phyloP scores from a whole-genome alignment of 169 alveolate species.

The Plasmodium reichenowi region DNA sequence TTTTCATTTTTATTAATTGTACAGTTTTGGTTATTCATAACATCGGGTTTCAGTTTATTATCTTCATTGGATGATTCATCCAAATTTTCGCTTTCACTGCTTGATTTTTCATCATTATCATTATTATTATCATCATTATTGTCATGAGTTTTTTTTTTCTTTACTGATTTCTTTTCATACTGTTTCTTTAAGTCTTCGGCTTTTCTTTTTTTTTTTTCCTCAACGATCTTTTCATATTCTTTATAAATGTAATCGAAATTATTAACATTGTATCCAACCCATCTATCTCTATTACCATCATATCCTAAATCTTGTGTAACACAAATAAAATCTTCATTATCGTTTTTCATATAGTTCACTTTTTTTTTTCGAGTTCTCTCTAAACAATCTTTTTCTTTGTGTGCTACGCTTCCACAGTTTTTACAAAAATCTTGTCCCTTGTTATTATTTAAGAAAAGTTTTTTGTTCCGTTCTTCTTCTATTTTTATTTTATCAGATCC shows the following conservation, averaged over 20 bases:
- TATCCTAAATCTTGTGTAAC: conserved; percentile 86
- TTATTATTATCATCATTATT: conserved; percentile 8
- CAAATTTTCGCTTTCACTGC: not conserved
- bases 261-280: conserved; percentile 96
- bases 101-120: conserved; percentile 16
- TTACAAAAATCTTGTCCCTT: conserved; percentile 97
- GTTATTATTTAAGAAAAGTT: conserved; percentile 68
- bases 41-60: conserved; percentile 79
- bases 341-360: conserved; percentile 94
- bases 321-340: conserved; percentile 95
- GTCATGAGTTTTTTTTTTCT: conserved; percentile 7
- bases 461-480: conserved; percentile 80
- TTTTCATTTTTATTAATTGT: conserved; percentile 87
- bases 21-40: conserved; percentile 73
- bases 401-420: conserved; percentile 99
- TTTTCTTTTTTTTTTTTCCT: conserved; percentile 88
- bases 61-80: conserved; percentile 13
- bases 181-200: conserved; percentile 81
- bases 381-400: conserved; percentile 95
- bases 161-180: conserved; percentile 39
- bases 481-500: conserved; percentile 78
- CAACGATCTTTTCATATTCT: conserved; percentile 92
- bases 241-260: conserved; percentile 89
- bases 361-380: conserved; percentile 97
- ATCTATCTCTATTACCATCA: conserved; percentile 97